Conservation (phyloP, 768 basidiomycete genomes). For the Panaeolus papilionaceus region DNA sequence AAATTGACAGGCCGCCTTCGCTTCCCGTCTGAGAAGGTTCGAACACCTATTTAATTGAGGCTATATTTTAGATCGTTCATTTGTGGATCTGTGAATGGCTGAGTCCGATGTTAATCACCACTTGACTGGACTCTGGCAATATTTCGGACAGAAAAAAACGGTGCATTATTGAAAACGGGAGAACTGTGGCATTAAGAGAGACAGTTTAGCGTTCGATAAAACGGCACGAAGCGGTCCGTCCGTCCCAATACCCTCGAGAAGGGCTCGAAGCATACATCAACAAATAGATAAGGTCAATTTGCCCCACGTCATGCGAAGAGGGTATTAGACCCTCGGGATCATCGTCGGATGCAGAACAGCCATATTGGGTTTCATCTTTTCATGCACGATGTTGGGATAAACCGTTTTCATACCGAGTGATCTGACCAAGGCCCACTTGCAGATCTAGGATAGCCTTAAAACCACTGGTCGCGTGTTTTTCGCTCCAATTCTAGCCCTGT, state of each 20-base stretch:
- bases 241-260: neutral
- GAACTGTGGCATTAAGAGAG: neutral
- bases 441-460: no score
- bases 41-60: no score
- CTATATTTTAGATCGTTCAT: no score
- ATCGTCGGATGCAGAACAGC: slow-evolving; percentile 4
- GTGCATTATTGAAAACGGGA: neutral
- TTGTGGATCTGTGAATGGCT: no score
- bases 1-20: no score
- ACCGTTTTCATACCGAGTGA: no score
- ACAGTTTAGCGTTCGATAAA: neutral
- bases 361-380: no score
- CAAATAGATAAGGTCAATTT: slow-evolving; percentile 9
- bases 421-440: no score
- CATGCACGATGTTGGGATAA: no score
- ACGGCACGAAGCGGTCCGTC: neutral
- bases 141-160: neutral
- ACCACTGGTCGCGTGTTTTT: neutral
- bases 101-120: neutral
- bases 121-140: neutral
- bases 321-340: neutral
- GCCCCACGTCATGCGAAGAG: slow-evolving; percentile 1
- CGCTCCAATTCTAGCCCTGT: neutral
- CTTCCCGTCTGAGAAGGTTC: no score
- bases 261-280: neutral